Evolutionary conservation across 495 filamentous ascomycete species (phyloP), one percentile per base, ranked within the genome.

Genomic region (Tuber brumale): DNA sequence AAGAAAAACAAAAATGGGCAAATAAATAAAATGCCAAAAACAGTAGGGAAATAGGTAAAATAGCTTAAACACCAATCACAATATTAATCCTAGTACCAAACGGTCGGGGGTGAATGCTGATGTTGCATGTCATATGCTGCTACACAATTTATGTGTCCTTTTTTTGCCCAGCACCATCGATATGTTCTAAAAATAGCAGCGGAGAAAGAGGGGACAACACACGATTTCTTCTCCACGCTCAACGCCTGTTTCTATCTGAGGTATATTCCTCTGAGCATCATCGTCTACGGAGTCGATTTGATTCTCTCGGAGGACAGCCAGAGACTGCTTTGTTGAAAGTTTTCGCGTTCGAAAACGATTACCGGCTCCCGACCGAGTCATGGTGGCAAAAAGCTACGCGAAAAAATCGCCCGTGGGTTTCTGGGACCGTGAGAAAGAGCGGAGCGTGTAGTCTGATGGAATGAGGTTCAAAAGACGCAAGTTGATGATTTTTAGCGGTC

Each of bases 191-290:
- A 83, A 83, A 83, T 83, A 83, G 81, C 70, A 76, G 73, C 70
- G 46, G 76, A 77, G 74, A 79, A 79, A 76, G 81, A 78, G 80
- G 70, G 77, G 81, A 85, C 82, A 82, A 94, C 94, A 90, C 85
- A 97, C 95, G 86, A 92, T 94, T 88, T 99, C 95, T 85, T 99
- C 95, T 75, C 89, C 91, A 84, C 96, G 94, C 85, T 99, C 95
- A 77, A 99, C 95, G 80, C 95, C 95, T 75, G 95, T 97, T 82
- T 96, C 94, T 84, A 97, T 93, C 88, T 93, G 90, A 85, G 93
- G 88, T 86, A 89, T 86, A 85, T 88, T 86, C 79, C 88, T 86
- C 81, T 90, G 88, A 76, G 87, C 85, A 76, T 92, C 90, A 81
- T 92, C 91, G 76, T 92, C 91, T 82, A 89, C 84, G 76, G 85